Conservation (phyloP, 192 early-diverging fungal species). For the Podila epicladia region DNA sequence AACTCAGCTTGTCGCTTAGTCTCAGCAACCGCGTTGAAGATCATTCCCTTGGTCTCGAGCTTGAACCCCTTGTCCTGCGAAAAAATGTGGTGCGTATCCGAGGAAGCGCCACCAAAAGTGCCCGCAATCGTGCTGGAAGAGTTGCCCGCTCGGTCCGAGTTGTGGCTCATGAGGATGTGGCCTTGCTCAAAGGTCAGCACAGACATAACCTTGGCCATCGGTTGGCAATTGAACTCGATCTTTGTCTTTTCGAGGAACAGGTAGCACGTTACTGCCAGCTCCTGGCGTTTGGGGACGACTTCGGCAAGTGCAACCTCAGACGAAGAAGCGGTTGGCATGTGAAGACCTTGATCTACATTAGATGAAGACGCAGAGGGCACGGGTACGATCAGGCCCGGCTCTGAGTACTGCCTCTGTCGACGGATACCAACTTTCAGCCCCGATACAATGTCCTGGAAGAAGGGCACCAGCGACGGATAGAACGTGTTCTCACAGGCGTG, state of each 20-base stretch:
- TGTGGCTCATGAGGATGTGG: constrained; percentile 66
- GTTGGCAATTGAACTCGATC: constrained; percentile 77
- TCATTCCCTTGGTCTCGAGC: constrained; percentile 67
- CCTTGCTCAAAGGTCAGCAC: constrained; percentile 75
- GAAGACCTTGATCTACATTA: constrained; percentile 5
- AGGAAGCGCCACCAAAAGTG: constrained; percentile 66
- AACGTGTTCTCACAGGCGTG: constrained; percentile 76
- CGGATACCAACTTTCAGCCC: constrained; percentile 70
- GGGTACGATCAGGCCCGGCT: constrained; percentile 1
- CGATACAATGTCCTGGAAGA: constrained; percentile 72
- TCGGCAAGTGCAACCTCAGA: background rate
- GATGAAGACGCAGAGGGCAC: constrained; percentile 9
- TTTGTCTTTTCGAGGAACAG: constrained; percentile 71
- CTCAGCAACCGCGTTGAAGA: constrained; percentile 68
- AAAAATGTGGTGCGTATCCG: constrained; percentile 74
- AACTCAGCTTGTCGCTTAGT: constrained; percentile 53
- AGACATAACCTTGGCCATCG: constrained; percentile 76
- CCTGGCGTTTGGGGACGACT: constrained; percentile 37
- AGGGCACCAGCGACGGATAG: constrained; percentile 75
- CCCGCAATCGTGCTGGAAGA: constrained; percentile 65
- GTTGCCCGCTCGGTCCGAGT: constrained; percentile 43
- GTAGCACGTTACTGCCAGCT: constrained; percentile 60
- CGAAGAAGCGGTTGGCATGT: constrained; percentile 5
- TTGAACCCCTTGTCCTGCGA: constrained; percentile 74
- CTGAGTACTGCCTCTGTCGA: constrained; percentile 41